Base-by-base conservation (phyloP, 2,329 filamentous ascomycete genomes). In the Alternaria panax region DNA sequence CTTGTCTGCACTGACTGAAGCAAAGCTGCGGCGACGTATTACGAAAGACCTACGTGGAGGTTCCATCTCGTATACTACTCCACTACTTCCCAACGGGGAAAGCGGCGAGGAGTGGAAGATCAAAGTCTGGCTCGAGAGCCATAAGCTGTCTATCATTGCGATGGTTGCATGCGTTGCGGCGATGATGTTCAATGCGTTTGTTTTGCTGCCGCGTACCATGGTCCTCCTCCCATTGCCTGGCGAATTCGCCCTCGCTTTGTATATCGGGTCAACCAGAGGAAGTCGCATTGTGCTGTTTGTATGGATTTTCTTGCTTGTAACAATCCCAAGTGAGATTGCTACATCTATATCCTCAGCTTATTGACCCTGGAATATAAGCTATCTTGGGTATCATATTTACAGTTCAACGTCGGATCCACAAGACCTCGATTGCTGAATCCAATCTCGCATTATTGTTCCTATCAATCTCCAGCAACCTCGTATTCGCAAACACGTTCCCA, bases 31-130 rank as follows among this genome's bases (percentile, higher is more conserved):
- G 11, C 27, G 14, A 3, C 55, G 52, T 5, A 40, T 66, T 24
- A 42, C 14, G 5, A 59, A 56, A 14, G 16, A 60, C 1, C 14
- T 58, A 5, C 51, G 54, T 7, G 63, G 63, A 7, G 63, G 63
- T 7, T 43, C 60, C 0, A 80, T 77, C 3, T 36, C 63, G 1
- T 63, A 63, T 18, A 20, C 45, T 2, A 27, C 36, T 0, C 42
- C 52, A 3, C 36, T 54, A 2, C 51, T 59, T 38, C 34, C 43
- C 4, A 32, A 59, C 7, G 56, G 14, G 7, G 38, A 45, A 6
- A 5, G 7, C 2, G 8, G 16, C 14, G 14, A 51, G 32, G 16
- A 28, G 1, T 25, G 28, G 41, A 25, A 16, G 3, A 8, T 38
- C 2, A 11, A 5, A 14, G 5, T 18, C 11, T 57, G 30, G 41